Evolutionary conservation across 2,329 filamentous ascomycete species (phyloP).

Genomic region (Monosporascus sp.): DNA sequence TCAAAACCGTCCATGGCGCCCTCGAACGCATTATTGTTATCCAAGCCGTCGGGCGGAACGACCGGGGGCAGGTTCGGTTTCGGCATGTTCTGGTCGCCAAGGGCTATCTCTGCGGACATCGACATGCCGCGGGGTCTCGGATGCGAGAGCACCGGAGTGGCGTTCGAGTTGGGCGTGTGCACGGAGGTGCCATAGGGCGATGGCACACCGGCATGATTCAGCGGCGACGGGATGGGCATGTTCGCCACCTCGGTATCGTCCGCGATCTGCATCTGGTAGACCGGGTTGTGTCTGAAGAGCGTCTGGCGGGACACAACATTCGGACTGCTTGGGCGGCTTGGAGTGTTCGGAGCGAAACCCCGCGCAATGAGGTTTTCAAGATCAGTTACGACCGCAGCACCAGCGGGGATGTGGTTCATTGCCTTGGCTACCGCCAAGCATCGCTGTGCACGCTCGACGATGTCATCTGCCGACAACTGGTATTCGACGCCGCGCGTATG

Average conservation of each 20-base stretch:
- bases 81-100: slow-evolving; percentile 19
- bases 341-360: slow-evolving; percentile 32
- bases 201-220: slow-evolving; percentile 14
- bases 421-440: slow-evolving; percentile 47
- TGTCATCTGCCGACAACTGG: slow-evolving; percentile 38
- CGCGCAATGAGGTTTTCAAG: slow-evolving; percentile 46
- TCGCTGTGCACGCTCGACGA: slow-evolving; percentile 44
- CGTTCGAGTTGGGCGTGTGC: slow-evolving; percentile 17
- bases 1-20: slow-evolving; percentile 43
- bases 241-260: slow-evolving; percentile 25
- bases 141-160: slow-evolving; percentile 12
- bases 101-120: slow-evolving; percentile 17
- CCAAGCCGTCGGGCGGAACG: slow-evolving; percentile 31
- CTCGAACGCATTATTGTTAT: slow-evolving; percentile 47
- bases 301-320: slow-evolving; percentile 18
- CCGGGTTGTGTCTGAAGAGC: slow-evolving; percentile 19
- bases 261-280: slow-evolving; percentile 25
- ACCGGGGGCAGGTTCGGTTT: slow-evolving; percentile 26
- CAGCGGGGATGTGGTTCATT: slow-evolving; percentile 46
- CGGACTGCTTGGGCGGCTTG: slow-evolving; percentile 21
- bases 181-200: slow-evolving; percentile 20
- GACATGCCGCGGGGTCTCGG: slow-evolving; percentile 16
- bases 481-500: slow-evolving; percentile 40
- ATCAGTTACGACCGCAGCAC: slow-evolving; percentile 44
- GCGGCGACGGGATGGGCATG: slow-evolving; percentile 23